These are phyloP conservation scores for Fraxinus greggii DNA, from an alignment of 305 asterid genomes.

Conservation along the genomic window DNA sequence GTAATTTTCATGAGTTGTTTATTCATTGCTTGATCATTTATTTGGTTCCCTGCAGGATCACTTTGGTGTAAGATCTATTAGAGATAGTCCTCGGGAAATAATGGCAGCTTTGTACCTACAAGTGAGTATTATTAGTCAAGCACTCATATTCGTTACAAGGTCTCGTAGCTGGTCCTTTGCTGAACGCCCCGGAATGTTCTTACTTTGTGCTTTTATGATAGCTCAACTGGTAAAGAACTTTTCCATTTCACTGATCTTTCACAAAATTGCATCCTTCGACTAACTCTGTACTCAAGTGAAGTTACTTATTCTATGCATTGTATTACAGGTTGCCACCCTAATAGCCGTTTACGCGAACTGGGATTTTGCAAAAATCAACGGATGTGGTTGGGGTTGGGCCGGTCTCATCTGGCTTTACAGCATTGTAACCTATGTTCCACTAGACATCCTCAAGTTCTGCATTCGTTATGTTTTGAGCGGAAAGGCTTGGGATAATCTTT, in stretches of 20 bases:
- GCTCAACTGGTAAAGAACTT: constrained; percentile 64
- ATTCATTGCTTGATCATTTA: background rate
- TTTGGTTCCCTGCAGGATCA: constrained; percentile 26
- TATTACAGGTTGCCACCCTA: constrained; percentile 69
- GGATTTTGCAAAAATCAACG: constrained; percentile 68
- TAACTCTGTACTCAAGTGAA: background rate
- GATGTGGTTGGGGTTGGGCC: constrained; percentile 94
- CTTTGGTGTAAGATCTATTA: constrained; percentile 45
- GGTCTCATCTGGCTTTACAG: constrained; percentile 84
- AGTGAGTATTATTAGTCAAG: constrained; percentile 85
- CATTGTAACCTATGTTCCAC: constrained; percentile 61
- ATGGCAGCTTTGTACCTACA: constrained; percentile 73
- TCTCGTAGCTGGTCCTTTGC: constrained; percentile 82
- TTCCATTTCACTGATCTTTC: background rate
- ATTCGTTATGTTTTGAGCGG: constrained; percentile 78
- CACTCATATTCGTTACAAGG: constrained; percentile 80
- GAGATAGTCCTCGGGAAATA: constrained; percentile 40
- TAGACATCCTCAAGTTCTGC: constrained; percentile 73
- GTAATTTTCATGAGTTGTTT: background rate
- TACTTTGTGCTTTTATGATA: constrained; percentile 58
- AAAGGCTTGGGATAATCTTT: constrained; percentile 71
- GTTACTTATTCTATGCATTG: background rate
- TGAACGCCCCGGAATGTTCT: constrained; percentile 77
- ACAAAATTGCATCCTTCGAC: background rate
- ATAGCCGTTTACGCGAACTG: constrained; percentile 79